These are phyloP conservation scores for Chenopodium formosanum DNA, from an alignment of 148 eudicot species.

Conservation along the genomic window DNA sequence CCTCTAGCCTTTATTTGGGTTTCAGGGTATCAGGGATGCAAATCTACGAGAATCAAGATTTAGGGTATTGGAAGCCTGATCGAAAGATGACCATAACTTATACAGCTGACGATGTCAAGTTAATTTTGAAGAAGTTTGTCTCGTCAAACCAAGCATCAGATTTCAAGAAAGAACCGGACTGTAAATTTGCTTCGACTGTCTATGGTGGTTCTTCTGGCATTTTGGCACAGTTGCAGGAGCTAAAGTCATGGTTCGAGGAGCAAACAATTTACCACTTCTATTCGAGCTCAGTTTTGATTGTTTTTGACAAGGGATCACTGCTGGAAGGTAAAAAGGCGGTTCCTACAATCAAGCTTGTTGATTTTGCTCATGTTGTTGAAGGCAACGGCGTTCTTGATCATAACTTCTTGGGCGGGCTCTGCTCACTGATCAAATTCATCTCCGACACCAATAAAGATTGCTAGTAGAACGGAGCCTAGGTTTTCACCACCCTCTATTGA, in stretches of 20 bases:
- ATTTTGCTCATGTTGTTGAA: constrained; percentile 85
- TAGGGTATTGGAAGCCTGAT: constrained; percentile 75
- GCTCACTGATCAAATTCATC: constrained; percentile 82
- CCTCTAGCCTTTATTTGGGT: constrained; percentile 57
- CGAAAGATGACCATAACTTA: constrained; percentile 30
- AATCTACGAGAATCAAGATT: constrained; percentile 37
- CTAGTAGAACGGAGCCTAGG: constrained; percentile 5
- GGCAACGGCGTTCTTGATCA: constrained; percentile 82
- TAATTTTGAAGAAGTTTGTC: constrained; percentile 62
- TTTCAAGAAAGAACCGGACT: constrained; percentile 38
- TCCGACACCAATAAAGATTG: constrained; percentile 37
- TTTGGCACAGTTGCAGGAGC: constrained; percentile 67
- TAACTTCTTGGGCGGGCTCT: constrained; percentile 91
- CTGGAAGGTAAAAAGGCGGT: constrained; percentile 33
- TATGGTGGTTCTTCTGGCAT: constrained; percentile 75
- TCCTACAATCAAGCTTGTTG: constrained; percentile 73
- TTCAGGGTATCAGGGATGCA: constrained; percentile 80
- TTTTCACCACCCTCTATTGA: neutral
- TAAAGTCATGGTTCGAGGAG: constrained; percentile 93
- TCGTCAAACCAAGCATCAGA: constrained; percentile 49
- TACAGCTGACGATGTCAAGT: constrained; percentile 53
- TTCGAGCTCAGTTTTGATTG: constrained; percentile 65
- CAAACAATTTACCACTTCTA: constrained; percentile 76
- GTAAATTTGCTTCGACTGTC: constrained; percentile 52
- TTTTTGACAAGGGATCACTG: constrained; percentile 51